Conservation (phyloP, 1,284 basidiomycete genomes). For the Athelia psychrophila region DNA sequence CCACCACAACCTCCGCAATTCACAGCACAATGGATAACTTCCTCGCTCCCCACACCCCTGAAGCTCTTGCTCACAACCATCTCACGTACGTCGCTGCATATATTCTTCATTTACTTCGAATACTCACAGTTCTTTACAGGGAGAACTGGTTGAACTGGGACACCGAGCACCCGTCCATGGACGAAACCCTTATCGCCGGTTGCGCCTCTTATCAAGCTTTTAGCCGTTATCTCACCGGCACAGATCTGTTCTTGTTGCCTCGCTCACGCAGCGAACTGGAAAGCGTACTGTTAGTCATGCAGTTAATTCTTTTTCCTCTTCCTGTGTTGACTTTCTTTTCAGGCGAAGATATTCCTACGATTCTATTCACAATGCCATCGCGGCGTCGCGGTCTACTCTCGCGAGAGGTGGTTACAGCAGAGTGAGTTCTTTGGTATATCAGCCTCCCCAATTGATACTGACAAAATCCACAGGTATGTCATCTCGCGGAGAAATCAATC, state of each 20-base stretch:
- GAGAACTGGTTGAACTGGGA: constrained; percentile 70
- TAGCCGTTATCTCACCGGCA: constrained; percentile 54
- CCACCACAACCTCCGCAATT: constrained; percentile 11
- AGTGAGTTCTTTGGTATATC: constrained; percentile 38
- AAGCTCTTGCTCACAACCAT: constrained; percentile 67
- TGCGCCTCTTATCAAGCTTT: constrained; percentile 57
- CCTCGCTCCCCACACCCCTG: constrained; percentile 67
- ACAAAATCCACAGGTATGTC: constrained; percentile 49
- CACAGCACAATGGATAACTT: constrained; percentile 26
- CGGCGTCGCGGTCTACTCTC: constrained; percentile 60
- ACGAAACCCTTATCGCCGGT: constrained; percentile 70
- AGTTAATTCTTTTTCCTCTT: background rate
- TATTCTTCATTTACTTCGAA: constrained; percentile 5
- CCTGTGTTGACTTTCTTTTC: constrained; percentile 11
- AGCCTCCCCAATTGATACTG: constrained; percentile 6
- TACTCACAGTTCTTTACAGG: constrained; percentile 31
- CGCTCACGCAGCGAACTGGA: constrained; percentile 63
- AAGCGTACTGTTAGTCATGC: constrained; percentile 57
- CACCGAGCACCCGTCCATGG: constrained; percentile 59
- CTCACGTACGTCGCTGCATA: constrained; percentile 49
- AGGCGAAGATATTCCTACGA: constrained; percentile 75
- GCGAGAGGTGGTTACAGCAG: constrained; percentile 71
- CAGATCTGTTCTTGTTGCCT: constrained; percentile 69
- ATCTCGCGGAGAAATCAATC: constrained; percentile 68
- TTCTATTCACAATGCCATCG: constrained; percentile 75